These are phyloP conservation scores for Pseudogymnoascus sp. DNA, from an alignment of 2,329 filamentous ascomycete genomes.

Conservation along the genomic window DNA sequence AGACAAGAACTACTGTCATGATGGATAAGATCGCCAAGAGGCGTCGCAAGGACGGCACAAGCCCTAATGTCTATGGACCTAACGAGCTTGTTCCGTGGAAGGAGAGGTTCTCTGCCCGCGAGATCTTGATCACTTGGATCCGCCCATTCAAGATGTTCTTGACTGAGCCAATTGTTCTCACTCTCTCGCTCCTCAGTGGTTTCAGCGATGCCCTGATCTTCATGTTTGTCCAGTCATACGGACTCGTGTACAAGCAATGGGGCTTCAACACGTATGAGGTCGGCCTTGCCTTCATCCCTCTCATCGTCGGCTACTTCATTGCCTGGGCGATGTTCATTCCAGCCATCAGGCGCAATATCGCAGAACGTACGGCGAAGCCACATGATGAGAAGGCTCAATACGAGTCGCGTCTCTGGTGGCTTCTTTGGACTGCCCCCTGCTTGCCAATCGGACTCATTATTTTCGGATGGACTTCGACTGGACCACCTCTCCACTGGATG, in stretches of 20 bases:
- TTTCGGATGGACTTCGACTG: conserved; percentile 60
- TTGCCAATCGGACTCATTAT: conserved; percentile 60
- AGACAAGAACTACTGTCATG: conserved; percentile 68
- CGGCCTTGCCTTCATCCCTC: conserved; percentile 56
- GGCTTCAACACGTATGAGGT: conserved; percentile 47
- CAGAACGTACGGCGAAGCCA: conserved; percentile 42
- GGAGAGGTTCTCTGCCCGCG: conserved; percentile 49
- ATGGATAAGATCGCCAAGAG: conserved; percentile 74
- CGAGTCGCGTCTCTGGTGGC: conserved; percentile 57
- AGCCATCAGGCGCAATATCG: conserved; percentile 46
- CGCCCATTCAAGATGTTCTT: conserved; percentile 67
- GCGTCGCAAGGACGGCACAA: conserved; percentile 52
- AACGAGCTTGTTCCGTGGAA: conserved; percentile 58
- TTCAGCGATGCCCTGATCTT: conserved; percentile 71
- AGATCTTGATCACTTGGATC: conserved; percentile 48
- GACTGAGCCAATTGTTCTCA: conserved; percentile 65
- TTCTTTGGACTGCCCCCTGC: conserved; percentile 53
- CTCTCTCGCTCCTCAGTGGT: conserved; percentile 60
- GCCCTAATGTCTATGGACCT: conserved; percentile 55
- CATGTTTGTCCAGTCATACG: conserved; percentile 67
- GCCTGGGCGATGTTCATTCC: conserved; percentile 53
- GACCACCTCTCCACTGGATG: conserved; percentile 59
- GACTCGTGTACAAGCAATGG: conserved; percentile 61
- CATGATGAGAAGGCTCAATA: conserved; percentile 55
- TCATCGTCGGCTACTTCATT: conserved; percentile 58